Conservation (phyloP, 2,329 filamentous ascomycete species). For the Biscogniauxia marginata region DNA sequence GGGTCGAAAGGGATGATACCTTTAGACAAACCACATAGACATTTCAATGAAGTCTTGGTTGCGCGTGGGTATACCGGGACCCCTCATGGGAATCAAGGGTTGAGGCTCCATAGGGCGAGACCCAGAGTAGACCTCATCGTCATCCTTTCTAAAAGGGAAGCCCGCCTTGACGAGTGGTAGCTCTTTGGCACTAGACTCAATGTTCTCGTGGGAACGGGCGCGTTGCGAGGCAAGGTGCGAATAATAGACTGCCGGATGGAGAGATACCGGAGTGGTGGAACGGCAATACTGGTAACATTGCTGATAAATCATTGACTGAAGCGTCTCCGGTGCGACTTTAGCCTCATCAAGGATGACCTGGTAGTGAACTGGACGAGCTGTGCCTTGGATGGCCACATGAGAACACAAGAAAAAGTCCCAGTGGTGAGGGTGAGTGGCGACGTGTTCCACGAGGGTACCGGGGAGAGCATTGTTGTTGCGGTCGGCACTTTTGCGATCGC, state of each 20-base stretch:
- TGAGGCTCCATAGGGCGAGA: slow-evolving; percentile 15
- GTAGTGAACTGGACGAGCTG: slow-evolving; percentile 88
- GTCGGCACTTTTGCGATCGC: slow-evolving; percentile 54
- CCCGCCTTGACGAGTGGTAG: slow-evolving; percentile 42
- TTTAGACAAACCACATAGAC: slow-evolving; percentile 46
- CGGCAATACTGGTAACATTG: slow-evolving; percentile 92
- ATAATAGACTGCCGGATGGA: slow-evolving; percentile 92
- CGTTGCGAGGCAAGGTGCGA: slow-evolving; percentile 85
- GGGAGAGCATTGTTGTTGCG: slow-evolving; percentile 79
- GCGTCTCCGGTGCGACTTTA: slow-evolving; percentile 60
- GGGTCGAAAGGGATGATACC: background rate
- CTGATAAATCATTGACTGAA: slow-evolving; percentile 90
- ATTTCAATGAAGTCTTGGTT: slow-evolving; percentile 32
- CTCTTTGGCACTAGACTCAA: slow-evolving; percentile 44
- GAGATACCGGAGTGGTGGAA: slow-evolving; percentile 87
- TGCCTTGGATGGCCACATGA: slow-evolving; percentile 82
- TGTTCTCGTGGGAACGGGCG: slow-evolving; percentile 69
- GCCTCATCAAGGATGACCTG: slow-evolving; percentile 85
- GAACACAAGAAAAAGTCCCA: slow-evolving; percentile 77
- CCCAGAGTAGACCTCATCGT: slow-evolving; percentile 19
- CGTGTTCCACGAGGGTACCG: slow-evolving; percentile 82
- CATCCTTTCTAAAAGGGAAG: slow-evolving; percentile 28
- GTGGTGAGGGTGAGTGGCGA: slow-evolving; percentile 87
- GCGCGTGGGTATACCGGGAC: slow-evolving; percentile 8
- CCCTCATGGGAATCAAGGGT: slow-evolving; percentile 32